These are phyloP conservation scores for Alternaria tenuissima DNA, from an alignment of 2,329 filamentous ascomycete genomes.

Conservation along the genomic window DNA sequence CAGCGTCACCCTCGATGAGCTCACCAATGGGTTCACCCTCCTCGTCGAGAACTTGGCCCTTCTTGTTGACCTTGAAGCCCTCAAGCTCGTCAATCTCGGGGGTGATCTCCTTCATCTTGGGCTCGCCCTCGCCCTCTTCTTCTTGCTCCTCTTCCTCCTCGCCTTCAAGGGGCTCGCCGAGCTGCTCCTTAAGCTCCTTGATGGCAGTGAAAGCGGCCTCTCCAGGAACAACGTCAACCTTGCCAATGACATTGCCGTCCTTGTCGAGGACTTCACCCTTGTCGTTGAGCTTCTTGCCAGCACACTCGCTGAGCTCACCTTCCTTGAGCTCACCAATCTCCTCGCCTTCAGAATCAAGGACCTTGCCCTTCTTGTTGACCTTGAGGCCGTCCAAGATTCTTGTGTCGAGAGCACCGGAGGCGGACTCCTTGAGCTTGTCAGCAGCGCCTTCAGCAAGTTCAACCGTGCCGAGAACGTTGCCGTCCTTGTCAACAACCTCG, in stretches of 20 bases:
- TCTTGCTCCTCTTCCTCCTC: slow-evolving; percentile 1
- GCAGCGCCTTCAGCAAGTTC: slow-evolving; percentile 60
- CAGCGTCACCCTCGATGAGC: slow-evolving; percentile 65
- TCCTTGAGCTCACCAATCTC: slow-evolving; percentile 60
- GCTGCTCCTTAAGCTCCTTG: slow-evolving; percentile 55
- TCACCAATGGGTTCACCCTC: slow-evolving; percentile 63
- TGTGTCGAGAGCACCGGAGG: slow-evolving; percentile 53
- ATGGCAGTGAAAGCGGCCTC: slow-evolving; percentile 61
- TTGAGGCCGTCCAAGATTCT: slow-evolving; percentile 62
- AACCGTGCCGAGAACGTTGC: slow-evolving; percentile 60
- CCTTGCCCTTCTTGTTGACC: slow-evolving; percentile 66
- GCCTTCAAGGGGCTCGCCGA: slow-evolving; percentile 52
- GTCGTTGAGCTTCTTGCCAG: slow-evolving; percentile 60
- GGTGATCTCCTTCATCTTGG: slow-evolving; percentile 54
- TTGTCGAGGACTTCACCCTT: slow-evolving; percentile 62
- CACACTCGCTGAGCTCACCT: slow-evolving; percentile 54
- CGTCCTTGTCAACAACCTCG: slow-evolving; percentile 60
- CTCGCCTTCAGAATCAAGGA: slow-evolving; percentile 61
- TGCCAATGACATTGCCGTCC: slow-evolving; percentile 59
- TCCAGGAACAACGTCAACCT: slow-evolving; percentile 58
- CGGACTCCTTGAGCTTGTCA: slow-evolving; percentile 56
- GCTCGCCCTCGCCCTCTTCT: slow-evolving; percentile 36
- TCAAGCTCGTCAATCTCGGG: slow-evolving; percentile 59
- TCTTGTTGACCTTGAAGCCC: slow-evolving; percentile 66
- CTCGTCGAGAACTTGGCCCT: slow-evolving; percentile 62